Conservation (phyloP, 106 monocot species). For the Dioscorea alata region DNA sequence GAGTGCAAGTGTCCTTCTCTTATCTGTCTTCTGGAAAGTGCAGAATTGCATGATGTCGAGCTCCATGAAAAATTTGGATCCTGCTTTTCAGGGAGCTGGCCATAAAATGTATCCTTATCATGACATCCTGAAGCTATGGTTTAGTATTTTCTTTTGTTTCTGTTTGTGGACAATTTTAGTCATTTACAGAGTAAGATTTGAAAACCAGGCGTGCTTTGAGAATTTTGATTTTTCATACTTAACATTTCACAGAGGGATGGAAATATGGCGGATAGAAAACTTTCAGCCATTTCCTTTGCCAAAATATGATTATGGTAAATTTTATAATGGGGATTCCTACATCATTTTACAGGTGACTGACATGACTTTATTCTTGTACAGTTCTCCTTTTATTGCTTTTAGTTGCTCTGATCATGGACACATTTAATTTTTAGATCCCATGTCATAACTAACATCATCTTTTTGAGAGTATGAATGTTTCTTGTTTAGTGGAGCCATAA, state of each 20-base stretch:
- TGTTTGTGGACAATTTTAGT: not conserved
- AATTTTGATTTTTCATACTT: conserved; percentile 6
- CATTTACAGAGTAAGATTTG: too few species aligned
- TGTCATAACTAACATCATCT: too few species aligned
- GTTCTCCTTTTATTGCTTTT: too few species aligned
- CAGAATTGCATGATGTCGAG: conserved; percentile 23
- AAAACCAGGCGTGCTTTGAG: too few species aligned
- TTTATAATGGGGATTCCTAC: conserved; percentile 66
- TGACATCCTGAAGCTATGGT: not conserved
- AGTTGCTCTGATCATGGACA: too few species aligned
- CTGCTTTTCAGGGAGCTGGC: conserved; percentile 62
- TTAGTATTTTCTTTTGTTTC: not conserved
- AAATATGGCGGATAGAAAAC: conserved; percentile 69
- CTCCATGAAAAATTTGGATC: conserved; percentile 39
- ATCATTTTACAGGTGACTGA: conserved; percentile 52
- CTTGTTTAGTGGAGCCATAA: too few species aligned
- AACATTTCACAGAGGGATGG: conserved; percentile 47
- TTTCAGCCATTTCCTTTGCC: conserved; percentile 57
- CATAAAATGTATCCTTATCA: conserved; percentile 52
- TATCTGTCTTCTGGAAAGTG: too few species aligned
- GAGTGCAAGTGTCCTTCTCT: too few species aligned
- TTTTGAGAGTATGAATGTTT: too few species aligned
- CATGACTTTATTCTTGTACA: too few species aligned
- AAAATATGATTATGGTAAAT: conserved; percentile 61
- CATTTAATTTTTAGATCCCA: too few species aligned